A percentile compares a stretch with the other conserved stretches of the same genome.
phyloP scores from a whole-genome alignment of 257 asterid genomes.

The Solanum tarijense region DNA sequence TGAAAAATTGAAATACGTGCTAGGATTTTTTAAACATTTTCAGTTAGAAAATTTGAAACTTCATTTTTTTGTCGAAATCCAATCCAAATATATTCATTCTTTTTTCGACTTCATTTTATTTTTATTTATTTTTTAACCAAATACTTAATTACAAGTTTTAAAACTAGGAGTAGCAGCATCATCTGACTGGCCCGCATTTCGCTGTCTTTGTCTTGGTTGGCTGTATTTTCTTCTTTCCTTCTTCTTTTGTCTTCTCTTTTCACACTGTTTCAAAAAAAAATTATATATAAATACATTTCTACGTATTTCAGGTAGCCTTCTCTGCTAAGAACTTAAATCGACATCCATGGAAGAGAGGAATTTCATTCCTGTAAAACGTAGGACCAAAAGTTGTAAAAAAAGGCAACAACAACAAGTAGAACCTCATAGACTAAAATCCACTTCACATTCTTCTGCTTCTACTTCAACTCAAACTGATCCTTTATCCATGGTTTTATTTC shows the following conservation, averaged over 20 bases:
- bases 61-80: neutral
- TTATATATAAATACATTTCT: neutral
- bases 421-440: neutral
- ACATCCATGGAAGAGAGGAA: slow-evolving; percentile 2
- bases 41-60: neutral
- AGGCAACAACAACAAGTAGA: neutral
- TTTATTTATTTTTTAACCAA: neutral
- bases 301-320: neutral
- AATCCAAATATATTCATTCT: neutral
- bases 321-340: neutral
- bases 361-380: neutral
- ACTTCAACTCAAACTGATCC: slow-evolving; percentile 18
- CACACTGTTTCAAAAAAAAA: neutral
- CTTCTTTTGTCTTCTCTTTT: slow-evolving; percentile 2
- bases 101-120: neutral
- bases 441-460: neutral
- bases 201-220: slow-evolving; percentile 14
- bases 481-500: neutral
- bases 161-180: neutral
- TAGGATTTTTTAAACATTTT: neutral
- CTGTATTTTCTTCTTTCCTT: slow-evolving; percentile 7
- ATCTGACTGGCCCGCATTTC: slow-evolving; percentile 17
- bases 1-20: neutral
- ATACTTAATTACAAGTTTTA: neutral
- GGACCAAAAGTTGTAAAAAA: neutral